Base-by-base conservation (phyloP, 2,329 filamentous ascomycete genomes). In the Penicillium palitans region DNA sequence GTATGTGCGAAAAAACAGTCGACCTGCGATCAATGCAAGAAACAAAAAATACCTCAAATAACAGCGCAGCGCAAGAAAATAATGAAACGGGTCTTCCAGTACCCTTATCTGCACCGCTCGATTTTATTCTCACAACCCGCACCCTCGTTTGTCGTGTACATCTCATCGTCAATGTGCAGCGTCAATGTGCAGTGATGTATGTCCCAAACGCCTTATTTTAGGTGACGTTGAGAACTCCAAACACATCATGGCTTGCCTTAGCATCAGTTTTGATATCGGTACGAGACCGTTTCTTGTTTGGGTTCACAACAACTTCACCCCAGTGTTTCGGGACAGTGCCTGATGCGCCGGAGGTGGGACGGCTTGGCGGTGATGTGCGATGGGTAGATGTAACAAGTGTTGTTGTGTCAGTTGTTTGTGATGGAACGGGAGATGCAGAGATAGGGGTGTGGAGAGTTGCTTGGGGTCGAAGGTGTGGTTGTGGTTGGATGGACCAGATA, bases 401-500 rank as follows among this genome's bases (percentile, higher is more conserved):
- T 64, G 48, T 63, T 59, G 60, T 39, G 57, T 53, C 19, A 40
- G 27, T 42, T 8, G 15, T 47, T 35, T 52, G 60, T 7, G 42
- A 68, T 35, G 58, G 67, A 52, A 57, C 66, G 31, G 61, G 59
- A 1, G 68, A 66, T 24, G 68, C 62, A 10, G 72, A 72, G 2
- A 66, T 66, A 41, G 68, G 64, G 37, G 64, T 65, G 42, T 69
- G 72, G 25, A 76, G 67, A 19, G 75, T 72, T 39, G 74, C 74
- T 57, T 68, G 72, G 7, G 74, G 70, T 62, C 72, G 74, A 31
- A 76, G 69, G 54, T 76, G 73, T 24, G 72, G 71, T 70, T 78
- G 76, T 9, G 76, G 73, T 67, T 78, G 76, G 37, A 77, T 62
- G 31, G 76, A 75, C 76, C 76, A 78, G 61, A 78, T 78, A 63